phyloP scores from a whole-genome alignment of 192 early-diverging fungal species.

The Neocallimastix lanati region DNA sequence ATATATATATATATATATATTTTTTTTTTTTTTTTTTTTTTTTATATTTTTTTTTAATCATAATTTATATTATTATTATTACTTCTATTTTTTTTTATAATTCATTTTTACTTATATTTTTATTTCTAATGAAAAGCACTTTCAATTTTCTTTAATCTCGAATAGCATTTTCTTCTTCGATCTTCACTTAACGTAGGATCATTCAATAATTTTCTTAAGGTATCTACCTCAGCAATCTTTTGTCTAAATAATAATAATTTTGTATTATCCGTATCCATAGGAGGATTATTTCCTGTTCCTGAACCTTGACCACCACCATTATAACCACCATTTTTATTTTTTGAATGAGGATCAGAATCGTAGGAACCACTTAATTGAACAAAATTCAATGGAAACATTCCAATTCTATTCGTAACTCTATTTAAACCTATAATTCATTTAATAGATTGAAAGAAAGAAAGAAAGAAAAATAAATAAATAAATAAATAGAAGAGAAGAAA shows the following conservation, averaged over 20 bases:
- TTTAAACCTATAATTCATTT: too few relatives aligned
- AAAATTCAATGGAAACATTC: background rate
- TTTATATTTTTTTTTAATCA: too few relatives aligned
- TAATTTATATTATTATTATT: too few relatives aligned
- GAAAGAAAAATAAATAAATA: too few relatives aligned
- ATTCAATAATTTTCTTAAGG: background rate
- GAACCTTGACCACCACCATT: too few relatives aligned
- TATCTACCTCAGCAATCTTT: background rate
- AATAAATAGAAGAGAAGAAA: too few relatives aligned
- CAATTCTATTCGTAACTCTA: background rate
- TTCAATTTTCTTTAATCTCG: background rate
- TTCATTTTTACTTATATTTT: background rate
- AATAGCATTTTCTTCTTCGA: background rate
- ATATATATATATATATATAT: too few relatives aligned
- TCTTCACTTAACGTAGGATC: background rate
- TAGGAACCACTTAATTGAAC: background rate
- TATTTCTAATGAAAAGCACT: background rate
- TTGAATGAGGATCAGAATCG: background rate
- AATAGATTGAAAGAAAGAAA: too few relatives aligned
- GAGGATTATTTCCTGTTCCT: too few relatives aligned
- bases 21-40: too few relatives aligned
- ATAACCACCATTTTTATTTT: too few relatives aligned
- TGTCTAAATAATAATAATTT: background rate
- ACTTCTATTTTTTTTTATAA: too few relatives aligned
- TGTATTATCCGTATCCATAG: background rate